Conservation (phyloP, 2,329 filamentous ascomycete species). For the Paecilomyces niveus region DNA sequence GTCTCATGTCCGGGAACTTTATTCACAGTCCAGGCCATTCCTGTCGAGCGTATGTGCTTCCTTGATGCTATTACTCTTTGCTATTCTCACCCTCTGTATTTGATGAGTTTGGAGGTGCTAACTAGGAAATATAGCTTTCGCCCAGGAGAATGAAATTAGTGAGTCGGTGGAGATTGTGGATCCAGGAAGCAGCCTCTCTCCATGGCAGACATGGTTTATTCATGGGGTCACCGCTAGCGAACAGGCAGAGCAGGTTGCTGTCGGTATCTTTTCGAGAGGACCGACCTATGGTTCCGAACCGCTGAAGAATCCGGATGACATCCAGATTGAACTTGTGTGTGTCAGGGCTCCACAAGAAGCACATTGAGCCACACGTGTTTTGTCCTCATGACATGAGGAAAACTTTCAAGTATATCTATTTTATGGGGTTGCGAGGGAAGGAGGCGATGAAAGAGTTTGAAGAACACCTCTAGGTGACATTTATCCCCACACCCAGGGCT, state of each 20-base stretch:
- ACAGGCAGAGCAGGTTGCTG: constrained; percentile 29
- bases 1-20: constrained; percentile 21
- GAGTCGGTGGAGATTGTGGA: constrained; percentile 19
- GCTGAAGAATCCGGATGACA: constrained; percentile 19
- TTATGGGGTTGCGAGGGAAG: not conserved
- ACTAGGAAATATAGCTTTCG: constrained; percentile 19
- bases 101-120: not conserved
- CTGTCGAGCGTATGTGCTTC: constrained; percentile 22
- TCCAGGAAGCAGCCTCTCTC: constrained; percentile 19
- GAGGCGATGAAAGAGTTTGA: not conserved
- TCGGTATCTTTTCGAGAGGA: constrained; percentile 28
- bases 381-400: not conserved
- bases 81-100: not conserved
- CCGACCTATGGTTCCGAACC: constrained; percentile 20
- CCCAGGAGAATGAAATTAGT: constrained; percentile 20
- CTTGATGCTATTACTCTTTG: not conserved
- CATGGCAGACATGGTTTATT: constrained; percentile 32
- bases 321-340: constrained; percentile 30
- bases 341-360: constrained; percentile 22
- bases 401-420: not conserved
- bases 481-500: not conserved
- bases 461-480: not conserved
- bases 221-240: constrained; percentile 23
- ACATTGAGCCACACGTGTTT: not conserved
- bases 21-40: constrained; percentile 26